These are phyloP conservation scores for Chlorella sp. DNA, from an alignment of 139 green algal species.

Conservation along the genomic window DNA sequence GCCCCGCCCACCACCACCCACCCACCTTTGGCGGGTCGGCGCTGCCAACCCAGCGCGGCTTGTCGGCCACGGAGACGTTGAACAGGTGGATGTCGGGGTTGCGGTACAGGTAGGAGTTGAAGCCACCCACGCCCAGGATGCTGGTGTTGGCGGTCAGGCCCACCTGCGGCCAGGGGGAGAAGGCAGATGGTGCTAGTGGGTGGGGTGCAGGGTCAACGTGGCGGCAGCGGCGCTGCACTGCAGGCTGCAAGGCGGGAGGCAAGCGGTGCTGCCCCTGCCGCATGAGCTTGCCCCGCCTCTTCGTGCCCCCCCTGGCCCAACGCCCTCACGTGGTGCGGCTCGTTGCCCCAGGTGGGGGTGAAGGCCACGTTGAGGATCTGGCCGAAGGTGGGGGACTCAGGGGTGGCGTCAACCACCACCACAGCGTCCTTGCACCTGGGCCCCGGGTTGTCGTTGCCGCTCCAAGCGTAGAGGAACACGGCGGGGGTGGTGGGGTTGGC, in stretches of 20 bases:
- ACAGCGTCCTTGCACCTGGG: slow-evolving; percentile 1
- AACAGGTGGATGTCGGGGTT: slow-evolving; percentile 16
- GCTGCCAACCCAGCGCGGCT: background rate
- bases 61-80: background rate
- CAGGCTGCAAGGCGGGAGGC: no score
- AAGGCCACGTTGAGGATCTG: background rate
- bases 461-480: background rate
- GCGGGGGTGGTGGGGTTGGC: background rate
- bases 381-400: background rate
- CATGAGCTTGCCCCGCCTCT: background rate
- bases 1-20: no score
- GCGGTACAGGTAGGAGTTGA: slow-evolving; percentile 4
- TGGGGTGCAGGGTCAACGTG: background rate
- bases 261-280: background rate
- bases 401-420: slow-evolving; percentile 2
- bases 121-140: background rate
- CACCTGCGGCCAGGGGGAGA: background rate
- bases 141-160: background rate
- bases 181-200: background rate
- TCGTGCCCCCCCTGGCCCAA: background rate
- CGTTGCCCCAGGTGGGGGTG: slow-evolving; percentile 5
- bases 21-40: slow-evolving; percentile 6
- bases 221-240: no score
- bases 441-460: slow-evolving; percentile 1
- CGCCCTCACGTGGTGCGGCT: slow-evolving; percentile 18